Evolutionary conservation across 148 eudicot genomes (phyloP), one percentile per base, ranked within the genome.

Genomic region (Heliamphora exappendiculata): DNA sequence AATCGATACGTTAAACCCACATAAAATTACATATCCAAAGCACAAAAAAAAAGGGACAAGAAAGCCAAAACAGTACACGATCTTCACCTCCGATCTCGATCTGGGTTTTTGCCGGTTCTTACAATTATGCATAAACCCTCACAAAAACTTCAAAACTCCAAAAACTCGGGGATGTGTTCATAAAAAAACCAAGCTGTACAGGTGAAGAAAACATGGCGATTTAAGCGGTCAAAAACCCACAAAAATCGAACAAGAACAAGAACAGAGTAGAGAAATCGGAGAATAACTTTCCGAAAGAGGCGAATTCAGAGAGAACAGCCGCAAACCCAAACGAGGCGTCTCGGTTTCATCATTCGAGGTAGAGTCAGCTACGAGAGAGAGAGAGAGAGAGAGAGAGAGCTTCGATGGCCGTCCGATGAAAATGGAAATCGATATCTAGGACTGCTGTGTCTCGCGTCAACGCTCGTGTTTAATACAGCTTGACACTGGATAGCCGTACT

Each of bases 41-140:
- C 64, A 19, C 20, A 37, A 16, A 20, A 5, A 57, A 11, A 5
- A 65, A 63, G 33, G 29, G 45, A 31, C 13, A 49, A 0, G 19
- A 36, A 31, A 42, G 33, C n/a, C n/a, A n/a, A n/a, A n/a, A n/a
- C 13, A 75, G 5, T 42, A 0, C 31, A 22, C 14, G 62, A 74
- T 42, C 66, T 8, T 39, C 50, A 76, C 79, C 79, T 67, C 65
- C 8, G 79, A 76, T 76, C 74, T 68, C 55, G 73, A 76, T 67
- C 73, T 53, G 63, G 54, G 36, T n/a, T 67, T 55, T 45, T 10
- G 54, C 41, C 28, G 77, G 55, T 74, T 44, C 24, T 55, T 41
- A 17, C 68, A 20, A 67, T 68, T 54, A 66, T 67, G 74, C 79
- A 68, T 68, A 13, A 76, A 50, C 28, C 64, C 33, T 28, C 67